A percentile compares a stretch with the other conserved stretches of the same genome.
phyloP scores from a whole-genome alignment of 2,329 filamentous ascomycete genomes.

The Venturia oleaginea region DNA sequence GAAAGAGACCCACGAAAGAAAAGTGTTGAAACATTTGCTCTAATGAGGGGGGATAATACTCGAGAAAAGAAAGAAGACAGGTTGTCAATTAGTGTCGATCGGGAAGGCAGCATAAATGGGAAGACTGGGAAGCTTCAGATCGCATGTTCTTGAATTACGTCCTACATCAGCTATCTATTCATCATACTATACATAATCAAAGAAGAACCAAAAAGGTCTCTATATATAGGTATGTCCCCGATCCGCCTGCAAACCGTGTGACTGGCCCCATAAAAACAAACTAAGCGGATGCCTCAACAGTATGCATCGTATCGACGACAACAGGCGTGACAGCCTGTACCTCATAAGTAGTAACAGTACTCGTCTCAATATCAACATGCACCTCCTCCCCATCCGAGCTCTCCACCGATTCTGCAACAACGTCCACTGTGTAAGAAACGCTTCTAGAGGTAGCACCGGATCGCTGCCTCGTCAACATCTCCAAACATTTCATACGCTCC shows the following conservation, averaged over 20 bases:
- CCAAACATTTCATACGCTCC: slow-evolving; percentile 20
- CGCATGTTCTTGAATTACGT: not conserved
- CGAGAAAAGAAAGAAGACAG: too few species aligned
- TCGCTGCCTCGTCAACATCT: not conserved
- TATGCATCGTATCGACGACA: not conserved
- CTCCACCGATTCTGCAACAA: not conserved
- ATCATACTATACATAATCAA: slow-evolving; percentile 2
- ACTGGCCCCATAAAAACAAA: not conserved
- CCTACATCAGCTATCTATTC: not conserved
- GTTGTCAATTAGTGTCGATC: too few species aligned
- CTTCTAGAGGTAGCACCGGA: not conserved
- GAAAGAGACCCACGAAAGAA: too few species aligned
- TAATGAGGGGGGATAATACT: too few species aligned
- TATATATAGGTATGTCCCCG: slow-evolving; percentile 1
- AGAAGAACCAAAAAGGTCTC: slow-evolving; percentile 7
- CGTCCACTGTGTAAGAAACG: not conserved
- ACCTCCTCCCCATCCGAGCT: not conserved
- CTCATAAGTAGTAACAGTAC: not conserved
- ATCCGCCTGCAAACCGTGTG: not conserved
- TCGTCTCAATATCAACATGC: not conserved
- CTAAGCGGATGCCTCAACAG: not conserved
- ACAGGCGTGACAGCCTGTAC: not conserved
- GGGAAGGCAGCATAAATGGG: too few species aligned
- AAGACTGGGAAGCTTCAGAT: not conserved
- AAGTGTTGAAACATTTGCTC: too few species aligned